These are phyloP conservation scores for Suillus weaverae DNA, from an alignment of 768 basidiomycete species.

Conservation along the genomic window DNA sequence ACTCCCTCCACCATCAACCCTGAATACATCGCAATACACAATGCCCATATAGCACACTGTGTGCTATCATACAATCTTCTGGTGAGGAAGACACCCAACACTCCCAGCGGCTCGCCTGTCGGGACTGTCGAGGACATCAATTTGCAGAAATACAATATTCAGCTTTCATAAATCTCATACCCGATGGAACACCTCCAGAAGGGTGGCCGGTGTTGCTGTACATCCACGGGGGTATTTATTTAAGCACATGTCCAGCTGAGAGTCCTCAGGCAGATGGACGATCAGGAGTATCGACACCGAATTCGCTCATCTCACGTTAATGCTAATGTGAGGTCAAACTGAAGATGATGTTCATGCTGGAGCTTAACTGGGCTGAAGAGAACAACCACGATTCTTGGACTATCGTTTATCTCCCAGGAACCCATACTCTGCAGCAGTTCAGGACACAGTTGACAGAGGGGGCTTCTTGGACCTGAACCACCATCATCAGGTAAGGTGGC, in stretches of 20 bases:
- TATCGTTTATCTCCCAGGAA: constrained; percentile 73
- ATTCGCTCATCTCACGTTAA: constrained; percentile 45
- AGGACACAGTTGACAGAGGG: constrained; percentile 71
- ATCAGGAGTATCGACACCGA: constrained; percentile 62
- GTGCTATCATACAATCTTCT: constrained; percentile 56
- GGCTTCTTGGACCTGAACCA: too few species aligned
- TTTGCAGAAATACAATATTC: too few species aligned
- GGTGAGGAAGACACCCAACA: constrained; percentile 28
- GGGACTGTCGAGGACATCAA: too few species aligned
- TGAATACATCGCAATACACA: constrained; percentile 64
- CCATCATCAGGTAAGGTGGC: too few species aligned
- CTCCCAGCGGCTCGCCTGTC: too few species aligned
- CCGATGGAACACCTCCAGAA: constrained; percentile 33
- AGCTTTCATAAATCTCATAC: too few species aligned
- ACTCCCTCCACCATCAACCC: constrained; percentile 50
- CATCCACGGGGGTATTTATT: constrained; percentile 63
- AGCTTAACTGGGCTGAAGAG: not conserved
- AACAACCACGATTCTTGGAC: constrained; percentile 67
- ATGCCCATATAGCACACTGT: constrained; percentile 40
- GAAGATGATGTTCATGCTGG: not conserved
- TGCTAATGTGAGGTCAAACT: constrained; percentile 16
- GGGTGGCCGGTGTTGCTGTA: constrained; percentile 74
- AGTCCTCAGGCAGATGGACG: constrained; percentile 64
- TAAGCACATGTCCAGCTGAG: not conserved
- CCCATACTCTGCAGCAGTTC: constrained; percentile 68